Evolutionary conservation across 2,329 filamentous ascomycete genomes (phyloP), one percentile per base, ranked within the genome.

Genomic region (Stagonosporopsis rhizophila): DNA sequence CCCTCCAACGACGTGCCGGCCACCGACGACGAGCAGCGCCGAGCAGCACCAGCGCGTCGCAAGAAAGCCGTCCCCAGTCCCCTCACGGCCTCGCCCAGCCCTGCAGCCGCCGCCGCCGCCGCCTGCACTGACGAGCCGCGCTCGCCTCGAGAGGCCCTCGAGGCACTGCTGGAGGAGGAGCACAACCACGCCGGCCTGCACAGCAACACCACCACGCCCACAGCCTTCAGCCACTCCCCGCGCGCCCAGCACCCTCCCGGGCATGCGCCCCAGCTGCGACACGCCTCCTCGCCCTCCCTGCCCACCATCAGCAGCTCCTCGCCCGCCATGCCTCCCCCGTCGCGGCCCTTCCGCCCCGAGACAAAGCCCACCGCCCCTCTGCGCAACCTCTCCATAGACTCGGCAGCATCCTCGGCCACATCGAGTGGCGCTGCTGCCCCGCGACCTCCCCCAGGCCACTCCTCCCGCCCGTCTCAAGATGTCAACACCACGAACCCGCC

Each of bases 361-460:
- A 66, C 64, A 25, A 69, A 61, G 52, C 73, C 64, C 27, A 68
- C 64, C 28, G 67, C 56, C 30, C 71, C 69, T 32, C 86, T 88
- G 52, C 87, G 93, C 68, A 96, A 90, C 52, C 90, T 90, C 3
- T 97, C 94, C 11, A 94, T 96, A 69, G 94, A 98, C 75, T 97
- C 93, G 11, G 90, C 91, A n/a, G 89, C 96, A 42, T 96, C 94
- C 12, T 80, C 80, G 6, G 68, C 80, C 54, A 81, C 80, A 15
- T 79, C 78, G 39, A 74, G 65, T 47, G 58, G 66, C 44, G 70
- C 71, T 9, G 48, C 44, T 2, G 48, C 44, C 14, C 50, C 55
- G 15, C 91, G 91, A 38, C 75, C 79, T 6, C 82, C 80, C 9
- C 84, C 85, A 50, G 80, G 81, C 2, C 81, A 85, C 52, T 81